Evolutionary conservation across 306 rosid genomes (phyloP).

Genomic region (Trichosanthes truncata): DNA sequence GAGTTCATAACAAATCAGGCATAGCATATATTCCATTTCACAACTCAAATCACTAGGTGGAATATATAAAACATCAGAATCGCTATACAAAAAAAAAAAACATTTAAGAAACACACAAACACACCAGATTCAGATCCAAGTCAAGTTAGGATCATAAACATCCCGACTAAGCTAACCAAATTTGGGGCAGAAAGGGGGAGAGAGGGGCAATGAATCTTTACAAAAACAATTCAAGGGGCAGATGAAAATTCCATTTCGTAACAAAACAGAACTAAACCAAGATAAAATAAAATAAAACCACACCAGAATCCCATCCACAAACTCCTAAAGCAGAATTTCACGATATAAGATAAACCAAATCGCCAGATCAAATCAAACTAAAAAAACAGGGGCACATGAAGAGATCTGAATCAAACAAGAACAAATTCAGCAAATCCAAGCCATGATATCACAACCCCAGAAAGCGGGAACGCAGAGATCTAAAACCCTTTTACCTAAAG

Average conservation of each 20-base stretch:
- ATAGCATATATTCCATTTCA: not conserved
- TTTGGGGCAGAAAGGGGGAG: too few species aligned
- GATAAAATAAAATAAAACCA: not conserved
- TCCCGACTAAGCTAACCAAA: too few species aligned
- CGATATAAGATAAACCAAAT: not conserved
- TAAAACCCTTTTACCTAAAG: not conserved
- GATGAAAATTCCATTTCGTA: not conserved
- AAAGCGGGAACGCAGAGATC: not conserved
- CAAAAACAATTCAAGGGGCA: not conserved
- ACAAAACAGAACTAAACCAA: not conserved
- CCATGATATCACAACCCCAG: not conserved
- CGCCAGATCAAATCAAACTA: not conserved
- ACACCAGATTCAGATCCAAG: not conserved
- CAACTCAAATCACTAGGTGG: not conserved
- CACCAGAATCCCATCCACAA: not conserved
- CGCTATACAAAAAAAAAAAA: not conserved
- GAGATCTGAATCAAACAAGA: not conserved
- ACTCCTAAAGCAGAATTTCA: not conserved
- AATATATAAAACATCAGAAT: not conserved
- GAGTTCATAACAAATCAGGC: not conserved
- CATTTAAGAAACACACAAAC: not conserved
- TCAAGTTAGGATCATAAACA: not conserved
- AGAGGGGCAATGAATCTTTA: not conserved
- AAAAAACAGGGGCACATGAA: not conserved
- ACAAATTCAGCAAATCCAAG: not conserved